phyloP scores from a whole-genome alignment of 305 asterid species.

The Plantago lanceolata region DNA sequence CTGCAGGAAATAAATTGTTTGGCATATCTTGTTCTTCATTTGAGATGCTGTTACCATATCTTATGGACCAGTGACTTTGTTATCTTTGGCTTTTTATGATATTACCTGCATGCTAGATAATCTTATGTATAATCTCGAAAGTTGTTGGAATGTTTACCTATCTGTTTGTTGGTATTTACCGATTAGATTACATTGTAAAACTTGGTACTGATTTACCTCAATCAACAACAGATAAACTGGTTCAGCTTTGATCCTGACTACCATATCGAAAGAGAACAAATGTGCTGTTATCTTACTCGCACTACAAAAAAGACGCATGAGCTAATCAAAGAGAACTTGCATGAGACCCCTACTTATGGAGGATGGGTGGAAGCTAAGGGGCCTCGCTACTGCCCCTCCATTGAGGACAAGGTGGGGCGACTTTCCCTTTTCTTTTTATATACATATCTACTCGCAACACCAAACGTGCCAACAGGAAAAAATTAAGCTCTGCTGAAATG shows the following conservation, averaged over 20 bases:
- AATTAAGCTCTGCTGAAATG: conserved; percentile 7
- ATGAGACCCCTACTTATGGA: conserved; percentile 98
- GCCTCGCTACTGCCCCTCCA: conserved; percentile 99
- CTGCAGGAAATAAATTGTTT: background rate
- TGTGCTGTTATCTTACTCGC: conserved; percentile 96
- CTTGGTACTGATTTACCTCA: conserved; percentile 16
- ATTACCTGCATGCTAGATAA: conserved; percentile 12
- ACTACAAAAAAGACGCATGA: conserved; percentile 90
- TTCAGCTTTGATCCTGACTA: conserved; percentile 91
- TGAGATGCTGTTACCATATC: background rate
- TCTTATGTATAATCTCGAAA: conserved; percentile 20
- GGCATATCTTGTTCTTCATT: background rate
- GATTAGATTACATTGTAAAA: conserved; percentile 11
- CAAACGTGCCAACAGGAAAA: background rate
- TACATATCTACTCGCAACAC: no score
- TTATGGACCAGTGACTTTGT: no score
- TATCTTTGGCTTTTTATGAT: background rate
- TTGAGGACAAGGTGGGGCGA: conserved; percentile 81
- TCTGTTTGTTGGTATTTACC: background rate
- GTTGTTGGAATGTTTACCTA: conserved; percentile 5
- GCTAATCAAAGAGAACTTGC: conserved; percentile 79
- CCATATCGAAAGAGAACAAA: conserved; percentile 83
- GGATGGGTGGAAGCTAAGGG: conserved; percentile 99
- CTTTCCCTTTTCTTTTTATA: background rate
- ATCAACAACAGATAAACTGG: conserved; percentile 77